Conservation (phyloP, 768 basidiomycete species). For the Butyriboletus loyo region DNA sequence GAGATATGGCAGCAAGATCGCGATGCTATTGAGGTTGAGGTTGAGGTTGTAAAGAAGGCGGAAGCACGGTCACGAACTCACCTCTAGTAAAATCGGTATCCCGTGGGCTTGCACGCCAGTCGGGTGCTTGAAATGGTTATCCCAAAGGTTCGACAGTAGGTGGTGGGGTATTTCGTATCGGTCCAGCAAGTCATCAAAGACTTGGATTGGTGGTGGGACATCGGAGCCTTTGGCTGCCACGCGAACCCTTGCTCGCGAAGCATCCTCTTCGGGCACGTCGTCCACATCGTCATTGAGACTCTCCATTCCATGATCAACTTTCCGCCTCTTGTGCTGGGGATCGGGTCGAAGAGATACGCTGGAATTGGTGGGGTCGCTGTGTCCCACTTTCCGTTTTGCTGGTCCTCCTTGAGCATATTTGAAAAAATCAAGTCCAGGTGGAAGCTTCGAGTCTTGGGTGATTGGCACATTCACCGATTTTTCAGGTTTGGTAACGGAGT, state of each 20-base stretch:
- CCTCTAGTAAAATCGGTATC: conserved; percentile 78
- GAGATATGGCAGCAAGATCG: conserved; percentile 92
- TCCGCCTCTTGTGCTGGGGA: conserved; percentile 29
- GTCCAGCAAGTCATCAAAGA: conserved; percentile 57
- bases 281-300: conserved; percentile 19
- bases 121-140: conserved; percentile 60
- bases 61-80: conserved; percentile 29
- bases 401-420: conserved; percentile 66
- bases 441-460: conserved; percentile 51
- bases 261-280: conserved; percentile 20
- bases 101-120: conserved; percentile 82
- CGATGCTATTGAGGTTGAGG: conserved; percentile 48
- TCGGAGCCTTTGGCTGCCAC: conserved; percentile 72
- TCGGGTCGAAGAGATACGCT: conserved; percentile 7
- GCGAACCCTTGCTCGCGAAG: conserved; percentile 48
- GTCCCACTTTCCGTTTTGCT: conserved; percentile 49
- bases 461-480: conserved; percentile 21
- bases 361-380: conserved; percentile 14
- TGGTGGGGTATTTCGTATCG: conserved; percentile 58
- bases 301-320: conserved; percentile 25
- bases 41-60: background rate
- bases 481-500: conserved; percentile 20
- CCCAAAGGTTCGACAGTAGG: conserved; percentile 60
- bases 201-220: conserved; percentile 55
- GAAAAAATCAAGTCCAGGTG: conserved; percentile 86